These are phyloP conservation scores for Recurvomyces mirabilis DNA, from an alignment of 495 filamentous ascomycete species.

Conservation along the genomic window DNA sequence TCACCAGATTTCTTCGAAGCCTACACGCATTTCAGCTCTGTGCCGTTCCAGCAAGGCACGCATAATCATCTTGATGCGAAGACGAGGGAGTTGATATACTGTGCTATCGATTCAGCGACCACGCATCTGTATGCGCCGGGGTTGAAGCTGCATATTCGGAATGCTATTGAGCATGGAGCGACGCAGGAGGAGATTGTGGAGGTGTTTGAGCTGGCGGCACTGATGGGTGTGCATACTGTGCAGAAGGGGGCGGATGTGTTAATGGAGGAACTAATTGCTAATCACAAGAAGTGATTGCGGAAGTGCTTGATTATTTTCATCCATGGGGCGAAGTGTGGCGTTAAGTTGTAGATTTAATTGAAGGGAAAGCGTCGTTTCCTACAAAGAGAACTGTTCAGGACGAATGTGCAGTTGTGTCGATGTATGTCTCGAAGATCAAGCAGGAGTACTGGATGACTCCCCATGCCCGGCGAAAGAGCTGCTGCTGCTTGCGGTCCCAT, in stretches of 20 bases:
- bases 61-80: constrained; percentile 30
- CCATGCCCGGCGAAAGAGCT: no score
- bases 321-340: no score
- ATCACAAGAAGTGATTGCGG: no score
- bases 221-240: constrained; percentile 32
- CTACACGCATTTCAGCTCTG: constrained; percentile 32
- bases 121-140: constrained; percentile 37
- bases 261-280: constrained; percentile 17
- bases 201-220: constrained; percentile 35
- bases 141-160: constrained; percentile 37
- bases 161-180: constrained; percentile 35
- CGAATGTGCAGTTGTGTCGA: no score
- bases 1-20: constrained; percentile 35
- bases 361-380: no score
- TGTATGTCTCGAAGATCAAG: no score
- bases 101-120: constrained; percentile 35
- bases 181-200: constrained; percentile 37
- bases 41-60: constrained; percentile 28
- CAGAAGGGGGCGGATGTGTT: constrained; percentile 25
- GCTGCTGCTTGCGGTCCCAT: no score
- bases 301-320: no score
- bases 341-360: no score
- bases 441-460: no score
- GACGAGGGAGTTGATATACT: constrained; percentile 37
- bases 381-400: no score